Base-by-base conservation (phyloP, 805 yeast genomes). In the Candida gorgasii region DNA sequence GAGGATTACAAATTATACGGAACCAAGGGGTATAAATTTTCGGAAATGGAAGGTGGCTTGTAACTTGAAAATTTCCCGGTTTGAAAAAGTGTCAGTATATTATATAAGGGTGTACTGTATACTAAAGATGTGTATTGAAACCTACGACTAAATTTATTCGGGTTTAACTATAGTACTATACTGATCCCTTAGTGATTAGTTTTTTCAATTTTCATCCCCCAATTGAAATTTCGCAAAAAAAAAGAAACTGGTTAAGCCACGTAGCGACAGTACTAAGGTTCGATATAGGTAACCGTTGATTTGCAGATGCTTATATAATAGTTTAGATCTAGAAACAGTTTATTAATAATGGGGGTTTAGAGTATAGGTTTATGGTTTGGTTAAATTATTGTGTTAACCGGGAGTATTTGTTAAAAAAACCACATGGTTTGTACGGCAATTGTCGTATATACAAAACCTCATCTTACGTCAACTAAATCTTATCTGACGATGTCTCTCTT, bases 201-300 rank as follows among this genome's bases (percentile, higher is more conserved):
- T 34, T 34, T 31, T 34, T 34, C 37, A 34, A 34, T 34, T 34
- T 34, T 34, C 37, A 30, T 39, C 42, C 37, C 42, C 42, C 42
- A 39, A 39, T 39, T 39, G 42, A 32, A 39, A 31, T 39, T 39
- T 32, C 34, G 26, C 37, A 39, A 39, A 39, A 31, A 20, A 16
- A 34, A 34, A 34, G 15, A 34, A 22, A 34, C 4, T 22, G 37
- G 37, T 34, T 2, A 5, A n/a, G 14, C 4, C 37, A 34, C 37
- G 37, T 11, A 20, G 9, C 24, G 9, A 20, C n/a, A n/a, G n/a
- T n/a, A n/a, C n/a, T n/a, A n/a, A n/a, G n/a, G n/a, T n/a, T n/a
- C n/a, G n/a, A n/a, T n/a, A n/a, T n/a, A n/a, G n/a, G n/a, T 24
- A 24, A 24, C 28, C 28, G 28, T 24, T 24, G 28, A 13, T 24